phyloP scores from a whole-genome alignment of 1,284 basidiomycete genomes.

The Cystobasidium pallidum region DNA sequence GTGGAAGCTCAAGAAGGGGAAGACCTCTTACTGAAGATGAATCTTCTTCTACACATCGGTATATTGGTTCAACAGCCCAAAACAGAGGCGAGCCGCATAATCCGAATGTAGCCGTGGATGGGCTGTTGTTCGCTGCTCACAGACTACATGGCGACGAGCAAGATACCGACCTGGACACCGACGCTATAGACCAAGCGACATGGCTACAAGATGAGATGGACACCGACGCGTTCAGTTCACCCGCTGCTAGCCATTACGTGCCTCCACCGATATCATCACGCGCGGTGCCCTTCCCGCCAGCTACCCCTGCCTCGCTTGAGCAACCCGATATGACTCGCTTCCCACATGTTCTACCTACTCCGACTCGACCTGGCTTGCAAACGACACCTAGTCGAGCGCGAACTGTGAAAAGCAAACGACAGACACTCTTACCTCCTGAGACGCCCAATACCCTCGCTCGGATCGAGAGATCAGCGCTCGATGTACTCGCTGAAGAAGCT shows the following conservation, averaged over 20 bases:
- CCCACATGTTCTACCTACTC: constrained; percentile 13
- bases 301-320: constrained; percentile 22
- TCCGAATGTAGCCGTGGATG: constrained; percentile 6
- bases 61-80: background rate
- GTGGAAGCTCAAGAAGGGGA: background rate
- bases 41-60: background rate
- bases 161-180: background rate
- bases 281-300: constrained; percentile 2
- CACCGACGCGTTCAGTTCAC: background rate
- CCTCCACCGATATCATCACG: background rate
- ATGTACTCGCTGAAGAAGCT: constrained; percentile 49
- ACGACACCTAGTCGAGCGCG: constrained; percentile 6
- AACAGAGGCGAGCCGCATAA: background rate
- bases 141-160: background rate
- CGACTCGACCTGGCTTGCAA: background rate
- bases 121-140: background rate
- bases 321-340: constrained; percentile 22
- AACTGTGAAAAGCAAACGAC: background rate
- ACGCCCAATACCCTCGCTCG: constrained; percentile 23
- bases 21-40: background rate
- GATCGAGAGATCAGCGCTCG: constrained; percentile 44
- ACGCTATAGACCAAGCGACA: background rate
- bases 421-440: constrained; percentile 7
- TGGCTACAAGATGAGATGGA: background rate
- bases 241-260: background rate